Base-by-base conservation (phyloP, 371 early-diverging fungal genomes). In the Fennellomyces sp. region DNA sequence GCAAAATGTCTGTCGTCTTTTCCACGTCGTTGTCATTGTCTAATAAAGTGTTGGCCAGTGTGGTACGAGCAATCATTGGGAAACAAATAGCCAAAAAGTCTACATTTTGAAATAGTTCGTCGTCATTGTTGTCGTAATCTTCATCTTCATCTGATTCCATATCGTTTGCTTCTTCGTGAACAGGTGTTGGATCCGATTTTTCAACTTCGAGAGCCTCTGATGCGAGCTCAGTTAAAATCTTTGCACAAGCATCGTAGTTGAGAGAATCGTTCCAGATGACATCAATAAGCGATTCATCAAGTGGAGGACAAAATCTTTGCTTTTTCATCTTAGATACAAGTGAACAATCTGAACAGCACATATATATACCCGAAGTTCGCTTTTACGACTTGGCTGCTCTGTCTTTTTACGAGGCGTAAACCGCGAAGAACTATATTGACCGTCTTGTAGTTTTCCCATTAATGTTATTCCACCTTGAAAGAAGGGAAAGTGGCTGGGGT, bases 71-170 rank as follows among this genome's bases (percentile, higher is more conserved):
- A 10, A 66, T 15, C 7, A 61, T 61, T 3, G 80, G 80, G 49
- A 80, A 80, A 31, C 80, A 80, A 1, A 49, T 63, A 21, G 58
- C 12, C 5, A 80, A 50, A 38, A 80, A 80, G 6, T 68, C 62
- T 2, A 80, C 13, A 19, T 69, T 54, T 11, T 66, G 61, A 13
- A 54, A 35, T 21, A 47, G 39, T 6, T 59, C 63, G n/a, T 27
- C 53, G 23, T 45, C 45, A 21, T 45, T 25, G 21, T 25, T 45
- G 8, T 17, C 5, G 23, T 23, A 10, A 45, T 45, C 23, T 19
- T 45, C 45, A 21, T 8, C 13, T 21, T 23, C 23, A 45, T 21
- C 8, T 45, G 1, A 23, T 5, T 19, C 6, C n/a, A 8, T 33
- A 6, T 33, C 35, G 35, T 33, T 15, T 29, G 45, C 54, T 31